Percentiles rank a stretch among this genome's conserved stretches.
These are phyloP conservation scores for Fraxinus excelsior DNA, from an alignment of 257 asterid species.

Conservation along the genomic window DNA sequence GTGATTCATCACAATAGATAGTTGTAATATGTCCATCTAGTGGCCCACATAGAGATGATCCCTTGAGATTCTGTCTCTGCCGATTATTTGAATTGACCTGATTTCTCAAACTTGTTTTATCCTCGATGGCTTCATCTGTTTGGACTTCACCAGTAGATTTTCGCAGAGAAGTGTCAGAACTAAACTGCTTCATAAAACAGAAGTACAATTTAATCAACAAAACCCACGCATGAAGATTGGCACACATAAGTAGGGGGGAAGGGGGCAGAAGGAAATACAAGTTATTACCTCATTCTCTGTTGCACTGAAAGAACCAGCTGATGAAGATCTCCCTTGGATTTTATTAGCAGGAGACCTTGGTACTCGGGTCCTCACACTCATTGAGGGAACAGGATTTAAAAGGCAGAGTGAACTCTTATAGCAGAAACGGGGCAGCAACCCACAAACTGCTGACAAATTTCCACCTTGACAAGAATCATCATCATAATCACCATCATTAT, in stretches of 20 bases:
- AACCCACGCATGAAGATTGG: constrained; percentile 1
- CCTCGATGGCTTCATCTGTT: constrained; percentile 29
- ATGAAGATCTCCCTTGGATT: constrained; percentile 45
- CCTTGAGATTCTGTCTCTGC: background rate
- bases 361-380: constrained; percentile 61
- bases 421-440: constrained; percentile 82
- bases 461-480: constrained; percentile 44
- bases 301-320: constrained; percentile 42
- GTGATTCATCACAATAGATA: constrained; percentile 16
- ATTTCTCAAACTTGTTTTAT: constrained; percentile 24
- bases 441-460: constrained; percentile 51
- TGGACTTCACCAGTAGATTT: constrained; percentile 42
- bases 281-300: constrained; percentile 59
- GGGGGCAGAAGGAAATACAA: background rate
- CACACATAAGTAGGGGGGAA: constrained; percentile 4
- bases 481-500: constrained; percentile 32
- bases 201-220: constrained; percentile 10
- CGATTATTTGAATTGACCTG: constrained; percentile 10
- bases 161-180: constrained; percentile 39
- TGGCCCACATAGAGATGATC: constrained; percentile 12
- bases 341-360: constrained; percentile 47
- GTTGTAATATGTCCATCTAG: constrained; percentile 23
- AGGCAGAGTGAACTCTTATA: constrained; percentile 47
- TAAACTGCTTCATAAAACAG: constrained; percentile 43
- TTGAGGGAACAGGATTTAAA: constrained; percentile 61